A percentile compares a stretch with the other conserved stretches of the same genome.
Evolutionary conservation across 768 basidiomycete species (phyloP).

Genomic region (Agrocybe chaxingu): DNA sequence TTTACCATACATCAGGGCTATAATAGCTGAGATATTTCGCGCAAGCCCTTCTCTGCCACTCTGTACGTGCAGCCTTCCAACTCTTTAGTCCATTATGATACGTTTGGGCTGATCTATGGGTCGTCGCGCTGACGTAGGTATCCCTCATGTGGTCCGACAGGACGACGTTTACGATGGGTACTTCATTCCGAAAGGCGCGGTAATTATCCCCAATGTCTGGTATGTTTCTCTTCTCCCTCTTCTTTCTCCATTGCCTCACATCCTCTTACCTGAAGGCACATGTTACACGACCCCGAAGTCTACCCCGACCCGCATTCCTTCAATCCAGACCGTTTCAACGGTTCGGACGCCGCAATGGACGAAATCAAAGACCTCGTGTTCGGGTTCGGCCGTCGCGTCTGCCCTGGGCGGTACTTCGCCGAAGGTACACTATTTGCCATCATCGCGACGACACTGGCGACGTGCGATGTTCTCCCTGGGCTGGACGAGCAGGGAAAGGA

Average conservation of each 20-base stretch:
- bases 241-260: not conserved
- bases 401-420: conserved; percentile 6
- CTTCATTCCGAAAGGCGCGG: conserved; percentile 6
- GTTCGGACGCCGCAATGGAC: conserved; percentile 2
- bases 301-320: conserved; percentile 8
- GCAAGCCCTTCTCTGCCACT: conserved; percentile 43
- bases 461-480: conserved; percentile 4
- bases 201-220: conserved; percentile 13
- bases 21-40: conserved; percentile 44
- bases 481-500: not conserved
- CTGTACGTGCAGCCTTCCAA: conserved; percentile 18
- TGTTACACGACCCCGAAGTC: conserved; percentile 12
- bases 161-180: too few species aligned
- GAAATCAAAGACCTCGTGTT: conserved; percentile 2
- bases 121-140: too few species aligned
- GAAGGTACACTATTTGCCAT: conserved; percentile 4
- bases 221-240: not conserved
- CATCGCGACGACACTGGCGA: conserved; percentile 4
- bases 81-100: too few species aligned
- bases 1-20: conserved; percentile 46
- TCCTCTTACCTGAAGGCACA: conserved; percentile 6
- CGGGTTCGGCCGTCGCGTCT: conserved; percentile 8
- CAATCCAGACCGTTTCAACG: conserved; percentile 13
- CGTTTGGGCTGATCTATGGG: too few species aligned
- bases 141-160: too few species aligned